Conservation (phyloP, 129 eudicot genomes). For the Escallonia rubra region DNA sequence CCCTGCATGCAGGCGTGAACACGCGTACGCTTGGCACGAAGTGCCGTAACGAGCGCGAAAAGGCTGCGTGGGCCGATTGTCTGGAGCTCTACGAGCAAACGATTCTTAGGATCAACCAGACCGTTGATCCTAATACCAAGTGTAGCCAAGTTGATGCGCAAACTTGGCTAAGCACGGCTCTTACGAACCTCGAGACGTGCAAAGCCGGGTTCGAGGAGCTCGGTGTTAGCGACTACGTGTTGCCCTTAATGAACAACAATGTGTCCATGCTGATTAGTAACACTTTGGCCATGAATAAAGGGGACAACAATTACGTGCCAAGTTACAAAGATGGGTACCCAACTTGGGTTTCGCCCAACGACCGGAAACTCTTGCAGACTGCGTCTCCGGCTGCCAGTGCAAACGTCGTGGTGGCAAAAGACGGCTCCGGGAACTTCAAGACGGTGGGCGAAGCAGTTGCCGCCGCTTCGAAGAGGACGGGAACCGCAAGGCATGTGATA, state of each 20-base stretch:
- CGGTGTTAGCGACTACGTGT: slow-evolving; percentile 33
- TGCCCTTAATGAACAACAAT: slow-evolving; percentile 38
- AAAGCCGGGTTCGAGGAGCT: slow-evolving; percentile 46
- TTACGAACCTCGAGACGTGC: slow-evolving; percentile 45
- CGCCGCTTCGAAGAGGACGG: slow-evolving; percentile 35
- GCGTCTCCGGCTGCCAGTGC: slow-evolving; percentile 21
- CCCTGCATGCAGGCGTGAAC: slow-evolving; percentile 30
- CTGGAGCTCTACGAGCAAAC: slow-evolving; percentile 63
- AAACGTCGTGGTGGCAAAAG: slow-evolving; percentile 57
- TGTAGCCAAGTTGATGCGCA: slow-evolving; percentile 37
- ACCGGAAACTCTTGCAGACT: slow-evolving; percentile 44
- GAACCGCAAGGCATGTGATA: slow-evolving; percentile 49
- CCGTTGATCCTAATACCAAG: slow-evolving; percentile 30
- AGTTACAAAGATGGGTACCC: slow-evolving; percentile 38
- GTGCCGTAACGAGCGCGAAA: slow-evolving; percentile 51
- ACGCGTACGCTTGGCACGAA: slow-evolving; percentile 44
- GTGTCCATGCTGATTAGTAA: slow-evolving; percentile 46
- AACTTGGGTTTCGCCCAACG: slow-evolving; percentile 47
- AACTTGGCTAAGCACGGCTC: slow-evolving; percentile 47
- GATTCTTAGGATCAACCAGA: slow-evolving; percentile 36
- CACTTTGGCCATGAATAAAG: slow-evolving; percentile 48
- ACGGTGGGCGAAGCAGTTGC: slow-evolving; percentile 45
- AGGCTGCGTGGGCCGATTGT: slow-evolving; percentile 83
- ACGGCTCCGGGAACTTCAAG: slow-evolving; percentile 55
- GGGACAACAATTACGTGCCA: slow-evolving; percentile 9